Percentiles rank a stretch among this genome's conserved stretches.
phyloP scores from a whole-genome alignment of 164 flowering plant species.

The Vitis cinerea region DNA sequence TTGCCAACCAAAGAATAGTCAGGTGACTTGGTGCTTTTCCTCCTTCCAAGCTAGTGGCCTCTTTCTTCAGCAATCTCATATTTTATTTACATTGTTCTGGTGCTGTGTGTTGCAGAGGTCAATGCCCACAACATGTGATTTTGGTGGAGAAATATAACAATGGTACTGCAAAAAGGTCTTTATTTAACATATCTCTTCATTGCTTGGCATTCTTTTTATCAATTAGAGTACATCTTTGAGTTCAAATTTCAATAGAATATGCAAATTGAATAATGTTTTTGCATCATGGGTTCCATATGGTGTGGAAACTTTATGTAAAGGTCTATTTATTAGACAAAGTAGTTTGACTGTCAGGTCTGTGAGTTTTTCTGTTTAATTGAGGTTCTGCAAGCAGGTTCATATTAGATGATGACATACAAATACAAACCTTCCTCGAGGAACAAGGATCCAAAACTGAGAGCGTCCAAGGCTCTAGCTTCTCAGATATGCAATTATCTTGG shows the following conservation, averaged over 20 bases:
- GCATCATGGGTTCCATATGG: not conserved
- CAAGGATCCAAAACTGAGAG: constrained; percentile 16
- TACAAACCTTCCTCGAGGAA: constrained; percentile 44
- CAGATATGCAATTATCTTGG: constrained; percentile 43
- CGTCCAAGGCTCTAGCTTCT: constrained; percentile 12
- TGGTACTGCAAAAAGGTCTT: constrained; percentile 73
- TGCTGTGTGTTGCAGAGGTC: constrained; percentile 11
- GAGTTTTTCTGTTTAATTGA: not conserved
- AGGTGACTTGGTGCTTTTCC: too few relatives aligned
- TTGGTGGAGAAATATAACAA: constrained; percentile 71
- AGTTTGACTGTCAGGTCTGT: not conserved
- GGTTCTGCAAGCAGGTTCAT: constrained; percentile 43
- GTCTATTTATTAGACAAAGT: too few relatives aligned
- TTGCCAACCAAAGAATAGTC: too few relatives aligned
- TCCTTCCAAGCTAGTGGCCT: too few relatives aligned
- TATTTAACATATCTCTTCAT: not conserved
- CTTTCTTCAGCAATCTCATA: too few relatives aligned
- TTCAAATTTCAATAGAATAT: too few relatives aligned
- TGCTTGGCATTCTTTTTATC: not conserved
- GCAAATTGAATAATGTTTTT: not conserved
- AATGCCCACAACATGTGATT: constrained; percentile 24
- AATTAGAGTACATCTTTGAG: not conserved
- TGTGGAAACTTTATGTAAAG: too few relatives aligned
- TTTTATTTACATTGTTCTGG: not conserved
- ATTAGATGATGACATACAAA: constrained; percentile 33